Evolutionary conservation across 179 eudicot genomes (phyloP).

Genomic region (Patellifolia procumbens): DNA sequence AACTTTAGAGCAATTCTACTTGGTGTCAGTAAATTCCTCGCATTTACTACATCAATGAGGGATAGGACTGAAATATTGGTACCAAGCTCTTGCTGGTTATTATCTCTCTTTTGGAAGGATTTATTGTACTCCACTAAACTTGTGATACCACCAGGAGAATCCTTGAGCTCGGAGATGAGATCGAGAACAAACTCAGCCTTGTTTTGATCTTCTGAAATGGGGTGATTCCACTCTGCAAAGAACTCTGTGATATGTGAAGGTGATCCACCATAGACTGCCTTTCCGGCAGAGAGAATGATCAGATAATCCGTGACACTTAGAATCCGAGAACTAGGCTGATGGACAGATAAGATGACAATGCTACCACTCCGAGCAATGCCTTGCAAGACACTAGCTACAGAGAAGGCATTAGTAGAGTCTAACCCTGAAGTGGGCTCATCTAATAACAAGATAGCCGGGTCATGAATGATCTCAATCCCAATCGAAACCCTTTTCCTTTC

Average conservation of each 20-base stretch:
- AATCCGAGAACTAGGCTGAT: constrained; percentile 72
- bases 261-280: constrained; percentile 58
- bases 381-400: constrained; percentile 72
- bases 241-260: constrained; percentile 45
- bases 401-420: constrained; percentile 75
- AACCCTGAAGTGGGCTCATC: constrained; percentile 89
- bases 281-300: constrained; percentile 63
- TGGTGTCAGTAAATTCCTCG: constrained; percentile 59
- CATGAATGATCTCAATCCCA: constrained; percentile 70
- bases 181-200: constrained; percentile 65
- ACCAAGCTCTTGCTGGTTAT: neutral
- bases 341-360: constrained; percentile 70
- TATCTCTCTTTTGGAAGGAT: constrained; percentile 35
- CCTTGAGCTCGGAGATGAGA: constrained; percentile 62
- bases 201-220: constrained; percentile 63
- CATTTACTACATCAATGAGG: constrained; percentile 56
- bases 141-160: constrained; percentile 43
- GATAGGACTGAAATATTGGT: constrained; percentile 22
- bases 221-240: constrained; percentile 55
- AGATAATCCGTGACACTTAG: constrained; percentile 48
- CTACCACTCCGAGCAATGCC: constrained; percentile 78
- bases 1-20: constrained; percentile 35
- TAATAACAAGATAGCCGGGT: constrained; percentile 68
- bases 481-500: constrained; percentile 76
- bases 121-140: constrained; percentile 50